These are phyloP conservation scores for Mycena leptocephala DNA, from an alignment of 768 basidiomycete species.

Conservation along the genomic window DNA sequence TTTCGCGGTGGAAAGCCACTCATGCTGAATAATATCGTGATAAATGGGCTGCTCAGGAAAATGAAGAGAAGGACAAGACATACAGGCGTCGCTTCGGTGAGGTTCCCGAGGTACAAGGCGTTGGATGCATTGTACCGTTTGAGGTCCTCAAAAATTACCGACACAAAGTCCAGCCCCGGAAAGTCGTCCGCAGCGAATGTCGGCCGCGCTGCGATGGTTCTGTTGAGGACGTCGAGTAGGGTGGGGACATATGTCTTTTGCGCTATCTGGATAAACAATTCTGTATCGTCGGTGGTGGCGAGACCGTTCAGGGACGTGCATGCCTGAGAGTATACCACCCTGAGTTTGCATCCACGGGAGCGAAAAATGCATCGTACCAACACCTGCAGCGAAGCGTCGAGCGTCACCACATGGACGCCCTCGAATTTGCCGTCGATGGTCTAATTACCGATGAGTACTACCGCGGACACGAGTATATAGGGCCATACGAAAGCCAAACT, in stretches of 20 bases:
- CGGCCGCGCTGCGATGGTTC: neutral
- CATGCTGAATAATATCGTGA: neutral
- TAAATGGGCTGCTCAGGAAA: neutral
- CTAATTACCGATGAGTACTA: neutral
- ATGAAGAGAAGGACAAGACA: neutral
- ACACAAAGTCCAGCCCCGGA: neutral
- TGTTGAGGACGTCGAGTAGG: conserved; percentile 7
- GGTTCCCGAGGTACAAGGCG: neutral
- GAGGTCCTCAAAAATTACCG: conserved; percentile 1
- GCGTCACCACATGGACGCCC: neutral
- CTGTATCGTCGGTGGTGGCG: neutral
- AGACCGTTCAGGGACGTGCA: neutral
- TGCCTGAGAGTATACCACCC: neutral
- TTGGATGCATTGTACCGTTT: neutral
- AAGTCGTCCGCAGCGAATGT: neutral
- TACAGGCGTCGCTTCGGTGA: neutral
- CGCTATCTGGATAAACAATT: neutral
- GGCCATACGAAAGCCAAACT: neutral
- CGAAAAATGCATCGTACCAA: neutral
- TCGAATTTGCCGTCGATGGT: neutral
- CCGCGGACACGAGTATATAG: neutral
- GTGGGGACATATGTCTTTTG: neutral
- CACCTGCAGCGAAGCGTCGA: neutral
- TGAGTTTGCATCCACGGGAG: neutral
- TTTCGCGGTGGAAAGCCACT: neutral